Conservation (phyloP, 2,329 filamentous ascomycete species). For the Acephala macrosclerotiorum region DNA sequence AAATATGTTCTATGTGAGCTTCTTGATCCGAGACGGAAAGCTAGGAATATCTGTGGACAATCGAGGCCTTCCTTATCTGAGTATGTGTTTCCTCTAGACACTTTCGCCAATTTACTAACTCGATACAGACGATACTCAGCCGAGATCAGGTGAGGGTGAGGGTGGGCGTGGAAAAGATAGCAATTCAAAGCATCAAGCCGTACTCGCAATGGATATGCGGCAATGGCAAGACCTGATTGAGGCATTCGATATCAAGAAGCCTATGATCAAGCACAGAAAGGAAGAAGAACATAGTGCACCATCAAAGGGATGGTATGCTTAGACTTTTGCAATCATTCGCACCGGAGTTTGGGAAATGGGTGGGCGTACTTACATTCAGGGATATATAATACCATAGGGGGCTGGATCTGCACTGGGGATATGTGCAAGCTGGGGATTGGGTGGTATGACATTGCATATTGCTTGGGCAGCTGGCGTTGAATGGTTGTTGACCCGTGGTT, state of each 20-base stretch:
- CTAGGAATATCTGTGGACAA: constrained; percentile 78
- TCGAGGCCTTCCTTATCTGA: constrained; percentile 76
- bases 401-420: background rate
- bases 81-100: constrained; percentile 59
- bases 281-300: constrained; percentile 50
- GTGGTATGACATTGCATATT: constrained; percentile 5
- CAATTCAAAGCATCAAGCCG: constrained; percentile 79
- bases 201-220: constrained; percentile 86
- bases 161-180: constrained; percentile 48
- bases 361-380: background rate
- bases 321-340: constrained; percentile 12
- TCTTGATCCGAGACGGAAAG: constrained; percentile 86
- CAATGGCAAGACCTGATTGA: constrained; percentile 82
- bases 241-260: constrained; percentile 76
- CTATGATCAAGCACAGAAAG: constrained; percentile 84
- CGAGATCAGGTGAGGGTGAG: constrained; percentile 20
- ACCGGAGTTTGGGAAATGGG: background rate
- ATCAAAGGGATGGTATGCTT: constrained; percentile 44
- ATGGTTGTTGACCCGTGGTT: background rate
- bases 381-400: constrained; percentile 2
- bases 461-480: background rate
- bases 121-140: constrained; percentile 34
- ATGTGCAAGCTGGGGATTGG: background rate
- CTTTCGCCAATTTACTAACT: constrained; percentile 44
- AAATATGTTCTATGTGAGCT: constrained; percentile 96